Base-by-base conservation (phyloP, 1,284 basidiomycete species). In the Heterobasidion occidentale region DNA sequence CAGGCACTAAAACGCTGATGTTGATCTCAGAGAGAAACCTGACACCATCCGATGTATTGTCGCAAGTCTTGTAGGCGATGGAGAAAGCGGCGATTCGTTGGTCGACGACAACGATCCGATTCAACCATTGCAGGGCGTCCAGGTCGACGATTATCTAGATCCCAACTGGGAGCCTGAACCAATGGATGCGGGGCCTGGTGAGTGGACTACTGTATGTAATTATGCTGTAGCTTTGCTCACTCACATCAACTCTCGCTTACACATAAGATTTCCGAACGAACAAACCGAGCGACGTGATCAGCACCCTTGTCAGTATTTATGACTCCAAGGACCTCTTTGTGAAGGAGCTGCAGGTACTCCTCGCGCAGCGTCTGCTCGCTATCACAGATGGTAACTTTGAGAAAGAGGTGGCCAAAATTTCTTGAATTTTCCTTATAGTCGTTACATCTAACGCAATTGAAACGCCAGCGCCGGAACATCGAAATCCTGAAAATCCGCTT, bases 1-100 rank as follows among this genome's bases (percentile, higher is more conserved):
- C 5, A 50, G 9, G 17, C 8, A 9, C 19, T 46, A 11, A 6
- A 35, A 12, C 3, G 11, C 7, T 34, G 7, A 34, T 19, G 46
- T 46, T 47, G 11, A 27, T 7, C 12, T 3, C 52, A 92, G 92
- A 62, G 85, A 90, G 55, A 83, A 94, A 2, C 84, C 90, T 7
- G 94, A 97, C 67, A 96, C 94, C 0, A 95, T 97, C 60, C 83
- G 89, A 2, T 91, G 88, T 66, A 95, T 98, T 53, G 94, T 97
- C n/a, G 82, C 89, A 0, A 89, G 89, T 54, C 80, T 98, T 19
- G 90, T 97, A 12, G 91, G 93, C 3, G 90, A 92, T 56, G 86
- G 86, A 49, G 90, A 93, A 62, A 83, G 81, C 46, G 90, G 90
- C 0, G 90, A 94, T 64, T 83, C 85, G 0, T 71, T 90, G 5